These are phyloP conservation scores for Ceratobasidium theobromae DNA, from an alignment of 1,284 basidiomycete genomes.

Conservation along the genomic window DNA sequence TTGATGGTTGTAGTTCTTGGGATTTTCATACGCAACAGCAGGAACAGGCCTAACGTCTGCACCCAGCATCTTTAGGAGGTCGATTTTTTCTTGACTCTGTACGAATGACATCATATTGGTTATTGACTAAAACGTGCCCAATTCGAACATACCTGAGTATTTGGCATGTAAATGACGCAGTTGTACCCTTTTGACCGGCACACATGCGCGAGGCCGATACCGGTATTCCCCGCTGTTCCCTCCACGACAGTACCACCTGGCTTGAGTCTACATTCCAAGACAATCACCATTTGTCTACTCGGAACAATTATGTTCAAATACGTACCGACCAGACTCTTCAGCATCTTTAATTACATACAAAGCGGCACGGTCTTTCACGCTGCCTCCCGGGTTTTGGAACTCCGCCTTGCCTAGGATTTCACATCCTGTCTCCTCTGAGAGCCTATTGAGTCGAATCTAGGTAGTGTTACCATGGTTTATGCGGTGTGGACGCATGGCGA, in stretches of 20 bases:
- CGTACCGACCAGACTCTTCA: conserved; percentile 78
- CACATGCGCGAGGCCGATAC: conserved; percentile 94
- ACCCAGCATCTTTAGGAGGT: conserved; percentile 93
- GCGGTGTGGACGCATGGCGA: conserved; percentile 31
- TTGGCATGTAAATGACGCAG: conserved; percentile 99
- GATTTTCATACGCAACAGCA: conserved; percentile 95
- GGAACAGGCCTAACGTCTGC: conserved; percentile 96
- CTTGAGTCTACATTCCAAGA: conserved; percentile 61
- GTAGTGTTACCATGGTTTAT: background rate
- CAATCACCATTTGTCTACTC: background rate
- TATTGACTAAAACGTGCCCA: background rate
- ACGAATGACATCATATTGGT: conserved; percentile 6
- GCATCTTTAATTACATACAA: conserved; percentile 88
- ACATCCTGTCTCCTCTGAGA: conserved; percentile 89
- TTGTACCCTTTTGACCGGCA: conserved; percentile 92
- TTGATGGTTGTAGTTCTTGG: conserved; percentile 98
- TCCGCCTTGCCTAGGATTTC: conserved; percentile 94
- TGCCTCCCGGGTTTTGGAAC: conserved; percentile 98
- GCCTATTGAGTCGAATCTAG: conserved; percentile 78
- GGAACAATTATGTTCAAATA: conserved; percentile 34
- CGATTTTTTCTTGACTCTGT: conserved; percentile 96
- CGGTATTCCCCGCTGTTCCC: conserved; percentile 99
- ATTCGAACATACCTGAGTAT: conserved; percentile 71
- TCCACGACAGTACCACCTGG: conserved; percentile 96
- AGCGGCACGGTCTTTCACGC: conserved; percentile 97